Conservation (phyloP, 768 basidiomycete genomes). For the Hygrocybe punicea region DNA sequence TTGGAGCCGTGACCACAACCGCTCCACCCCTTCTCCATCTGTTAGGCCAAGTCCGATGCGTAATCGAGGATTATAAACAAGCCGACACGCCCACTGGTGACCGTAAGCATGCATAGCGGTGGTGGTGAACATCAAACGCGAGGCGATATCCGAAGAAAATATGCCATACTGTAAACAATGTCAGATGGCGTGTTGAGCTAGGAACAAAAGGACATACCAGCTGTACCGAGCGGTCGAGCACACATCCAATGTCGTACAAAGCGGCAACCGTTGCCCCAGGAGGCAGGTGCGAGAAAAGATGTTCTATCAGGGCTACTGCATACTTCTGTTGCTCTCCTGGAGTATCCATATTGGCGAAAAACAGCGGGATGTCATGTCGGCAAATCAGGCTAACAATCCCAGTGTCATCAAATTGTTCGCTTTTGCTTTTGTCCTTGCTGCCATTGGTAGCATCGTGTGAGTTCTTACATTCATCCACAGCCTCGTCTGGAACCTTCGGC, state of each 20-base stretch:
- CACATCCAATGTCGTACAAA: conserved; percentile 32
- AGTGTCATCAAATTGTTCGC: conserved; percentile 19
- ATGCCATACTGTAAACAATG: too few relatives aligned
- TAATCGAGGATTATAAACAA: too few relatives aligned
- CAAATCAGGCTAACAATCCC: conserved; percentile 34
- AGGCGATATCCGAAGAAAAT: too few relatives aligned
- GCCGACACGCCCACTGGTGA: too few relatives aligned
- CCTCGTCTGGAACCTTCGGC: conserved; percentile 17
- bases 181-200: too few relatives aligned
- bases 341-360: conserved; percentile 31
- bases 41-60: too few relatives aligned
- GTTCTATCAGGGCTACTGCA: conserved; percentile 25
- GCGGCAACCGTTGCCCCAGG: conserved; percentile 9
- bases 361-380: conserved; percentile 30
- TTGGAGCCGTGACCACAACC: too few relatives aligned
- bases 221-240: conserved; percentile 23
- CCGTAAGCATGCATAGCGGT: too few relatives aligned
- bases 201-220: too few relatives aligned
- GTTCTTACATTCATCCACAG: conserved; percentile 25
- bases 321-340: conserved; percentile 32
- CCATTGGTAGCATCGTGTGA: conserved; percentile 26
- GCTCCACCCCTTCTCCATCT: too few relatives aligned
- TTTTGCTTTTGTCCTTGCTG: conserved; percentile 17
- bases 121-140: too few relatives aligned
- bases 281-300: conserved; percentile 28